phyloP scores from a whole-genome alignment of 1,284 basidiomycete genomes.

The Naganishia albida region DNA sequence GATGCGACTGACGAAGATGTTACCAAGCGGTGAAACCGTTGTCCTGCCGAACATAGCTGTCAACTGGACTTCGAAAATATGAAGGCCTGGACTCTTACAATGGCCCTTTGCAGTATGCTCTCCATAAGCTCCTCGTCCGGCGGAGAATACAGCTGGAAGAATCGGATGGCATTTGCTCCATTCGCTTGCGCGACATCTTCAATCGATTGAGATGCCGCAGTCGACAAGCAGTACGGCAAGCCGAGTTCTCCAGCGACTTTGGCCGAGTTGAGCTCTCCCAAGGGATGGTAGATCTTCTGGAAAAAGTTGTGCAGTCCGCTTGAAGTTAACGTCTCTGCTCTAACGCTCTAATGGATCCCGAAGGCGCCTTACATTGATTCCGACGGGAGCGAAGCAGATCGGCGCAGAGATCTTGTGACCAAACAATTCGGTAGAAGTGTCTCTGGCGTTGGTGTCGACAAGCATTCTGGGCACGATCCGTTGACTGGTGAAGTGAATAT shows the following conservation, averaged over 20 bases:
- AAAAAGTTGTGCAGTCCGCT: too few relatives aligned
- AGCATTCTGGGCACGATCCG: constrained; percentile 72
- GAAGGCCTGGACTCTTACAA: constrained; percentile 21
- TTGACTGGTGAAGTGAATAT: constrained; percentile 30
- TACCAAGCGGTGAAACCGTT: constrained; percentile 56
- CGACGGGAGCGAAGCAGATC: constrained; percentile 24
- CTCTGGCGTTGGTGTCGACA: constrained; percentile 65
- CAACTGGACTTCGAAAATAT: not conserved
- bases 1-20: too few relatives aligned
- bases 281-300: constrained; percentile 30
- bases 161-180: constrained; percentile 63
- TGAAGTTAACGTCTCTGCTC: too few relatives aligned
- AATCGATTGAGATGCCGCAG: constrained; percentile 67
- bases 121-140: constrained; percentile 51
- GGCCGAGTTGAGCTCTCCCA: constrained; percentile 68
- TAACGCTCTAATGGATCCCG: not conserved
- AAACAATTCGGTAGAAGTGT: constrained; percentile 63
- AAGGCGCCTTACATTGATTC: constrained; percentile 22
- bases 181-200: constrained; percentile 71
- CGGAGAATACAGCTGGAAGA: constrained; percentile 78
- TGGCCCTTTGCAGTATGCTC: constrained; percentile 35
- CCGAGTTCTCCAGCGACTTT: constrained; percentile 65
- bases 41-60: constrained; percentile 41
- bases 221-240: constrained; percentile 71
- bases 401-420: constrained; percentile 62